Base-by-base conservation (phyloP, 345 rosid genomes). In the Lepidium didymum region DNA sequence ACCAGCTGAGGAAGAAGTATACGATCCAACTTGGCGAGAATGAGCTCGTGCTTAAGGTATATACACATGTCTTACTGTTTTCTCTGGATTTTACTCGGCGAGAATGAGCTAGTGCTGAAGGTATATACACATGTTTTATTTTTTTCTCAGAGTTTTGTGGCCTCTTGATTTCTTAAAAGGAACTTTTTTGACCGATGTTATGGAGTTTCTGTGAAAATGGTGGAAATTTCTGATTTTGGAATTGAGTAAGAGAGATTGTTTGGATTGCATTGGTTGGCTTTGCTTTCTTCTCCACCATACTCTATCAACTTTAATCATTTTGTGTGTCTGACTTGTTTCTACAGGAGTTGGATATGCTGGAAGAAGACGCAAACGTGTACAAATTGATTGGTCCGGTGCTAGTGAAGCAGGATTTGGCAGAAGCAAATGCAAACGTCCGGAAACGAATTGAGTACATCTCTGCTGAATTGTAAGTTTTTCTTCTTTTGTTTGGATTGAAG, bases 341-440 rank as follows among this genome's bases (percentile, higher is more conserved):
- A 33, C 61, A 89, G 99, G 96, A 89, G 82, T 79, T 94, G 84
- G 90, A 87, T 80, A 78, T 89, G 75, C 83, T 91, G 69, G 87
- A 78, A 38, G 96, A 91, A 67, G 97, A 56, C n/a, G 96, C 99
- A 11, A 89, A 91, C 65, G 96, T 94, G 29, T 91, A 83, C 82
- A 94, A 94, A 57, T 73, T 94, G 92, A 91, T 91, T 34, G 97
- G 99, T 41, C 96, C 97, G 0, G 96, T 94, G 62, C 90, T 94
- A 14, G 99, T 91, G 84, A 91, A 91, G 84, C 99, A 94, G 77
- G 91, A 90, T 78, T 72, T 93, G 76, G 98, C 97, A 0, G 96
- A 93, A 84, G 97, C 97, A 13, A 93, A 93, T 80, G 98, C 97
- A 4, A 90, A 90, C 60, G 95, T 93, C 36, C 91, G 92, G 66